phyloP scores from a whole-genome alignment of 192 early-diverging fungal species.

The Backusella parvicylindrica region DNA sequence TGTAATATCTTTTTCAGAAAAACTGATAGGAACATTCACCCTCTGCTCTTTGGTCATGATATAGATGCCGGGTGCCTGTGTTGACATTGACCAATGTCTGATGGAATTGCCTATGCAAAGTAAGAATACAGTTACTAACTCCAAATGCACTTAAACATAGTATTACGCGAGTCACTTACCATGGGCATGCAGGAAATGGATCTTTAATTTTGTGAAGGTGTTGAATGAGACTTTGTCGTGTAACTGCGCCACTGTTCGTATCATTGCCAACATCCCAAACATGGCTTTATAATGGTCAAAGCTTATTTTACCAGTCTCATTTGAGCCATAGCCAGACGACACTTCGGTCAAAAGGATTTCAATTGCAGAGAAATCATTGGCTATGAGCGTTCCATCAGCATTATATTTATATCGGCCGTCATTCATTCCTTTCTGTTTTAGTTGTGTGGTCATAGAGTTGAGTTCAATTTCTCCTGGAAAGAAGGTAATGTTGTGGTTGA shows the following conservation, averaged over 20 bases:
- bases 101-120: conserved; percentile 8
- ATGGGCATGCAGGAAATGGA: conserved; percentile 16
- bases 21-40: not conserved
- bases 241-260: conserved; percentile 6
- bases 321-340: conserved; percentile 9
- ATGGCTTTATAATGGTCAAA: conserved; percentile 16
- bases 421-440: conserved; percentile 8
- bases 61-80: conserved; percentile 24
- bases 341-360: conserved; percentile 15
- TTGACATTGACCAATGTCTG: conserved; percentile 8
- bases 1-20: conserved; percentile 8
- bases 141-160: conserved; percentile 8
- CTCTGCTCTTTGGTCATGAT: conserved; percentile 9
- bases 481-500: conserved; percentile 1
- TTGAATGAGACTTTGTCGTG: conserved; percentile 4
- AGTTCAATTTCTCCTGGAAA: conserved; percentile 20
- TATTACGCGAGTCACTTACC: conserved; percentile 11
- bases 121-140: conserved; percentile 3
- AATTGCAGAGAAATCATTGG: not conserved
- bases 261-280: conserved; percentile 11
- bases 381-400: conserved; percentile 7
- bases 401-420: conserved; percentile 15
- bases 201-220: conserved; percentile 5
- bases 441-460: conserved; percentile 8
- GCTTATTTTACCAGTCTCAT: not conserved